Conservation (phyloP, 768 basidiomycete species). For the Astraeus odoratus region DNA sequence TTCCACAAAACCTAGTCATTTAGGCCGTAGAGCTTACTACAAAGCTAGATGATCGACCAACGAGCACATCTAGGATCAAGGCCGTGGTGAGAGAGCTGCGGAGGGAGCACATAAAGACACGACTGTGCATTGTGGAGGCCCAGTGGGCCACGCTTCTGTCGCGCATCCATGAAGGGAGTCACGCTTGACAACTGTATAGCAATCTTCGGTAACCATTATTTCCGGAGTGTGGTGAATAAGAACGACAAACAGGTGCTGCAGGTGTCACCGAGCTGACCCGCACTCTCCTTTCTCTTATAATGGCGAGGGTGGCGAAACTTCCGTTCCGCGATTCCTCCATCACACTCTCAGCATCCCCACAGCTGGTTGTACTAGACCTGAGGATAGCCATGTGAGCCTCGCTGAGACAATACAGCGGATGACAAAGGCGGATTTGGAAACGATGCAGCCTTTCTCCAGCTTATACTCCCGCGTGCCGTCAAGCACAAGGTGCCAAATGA, state of each 20-base stretch:
- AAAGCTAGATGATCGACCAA: not conserved
- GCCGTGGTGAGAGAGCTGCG: slow-evolving; percentile 20
- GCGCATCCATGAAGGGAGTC: slow-evolving; percentile 45
- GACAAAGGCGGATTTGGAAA: slow-evolving; percentile 34
- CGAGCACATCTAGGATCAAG: slow-evolving; percentile 10
- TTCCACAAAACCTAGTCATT: slow-evolving; percentile 54
- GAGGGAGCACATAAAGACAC: slow-evolving; percentile 27
- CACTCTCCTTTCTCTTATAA: slow-evolving; percentile 61
- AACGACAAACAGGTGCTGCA: slow-evolving; percentile 11
- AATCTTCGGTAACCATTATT: slow-evolving; percentile 47
- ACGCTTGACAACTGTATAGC: slow-evolving; percentile 57
- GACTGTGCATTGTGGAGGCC: slow-evolving; percentile 45
- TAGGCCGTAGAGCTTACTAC: slow-evolving; percentile 23
- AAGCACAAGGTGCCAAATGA: slow-evolving; percentile 50
- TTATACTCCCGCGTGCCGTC: slow-evolving; percentile 57
- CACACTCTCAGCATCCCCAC: slow-evolving; percentile 52
- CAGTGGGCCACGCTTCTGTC: slow-evolving; percentile 62
- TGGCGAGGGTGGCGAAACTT: slow-evolving; percentile 53
- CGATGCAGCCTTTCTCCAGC: slow-evolving; percentile 50
- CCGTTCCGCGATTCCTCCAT: slow-evolving; percentile 65
- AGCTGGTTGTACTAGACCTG: slow-evolving; percentile 44
- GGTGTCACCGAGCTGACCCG: slow-evolving; percentile 47
- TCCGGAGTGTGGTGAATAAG: not conserved
- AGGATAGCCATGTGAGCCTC: slow-evolving; percentile 23
- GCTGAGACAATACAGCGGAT: slow-evolving; percentile 33